These are phyloP conservation scores for Oryza glaberrima DNA, from an alignment of 176 grass and related monocot genomes.

Conservation along the genomic window DNA sequence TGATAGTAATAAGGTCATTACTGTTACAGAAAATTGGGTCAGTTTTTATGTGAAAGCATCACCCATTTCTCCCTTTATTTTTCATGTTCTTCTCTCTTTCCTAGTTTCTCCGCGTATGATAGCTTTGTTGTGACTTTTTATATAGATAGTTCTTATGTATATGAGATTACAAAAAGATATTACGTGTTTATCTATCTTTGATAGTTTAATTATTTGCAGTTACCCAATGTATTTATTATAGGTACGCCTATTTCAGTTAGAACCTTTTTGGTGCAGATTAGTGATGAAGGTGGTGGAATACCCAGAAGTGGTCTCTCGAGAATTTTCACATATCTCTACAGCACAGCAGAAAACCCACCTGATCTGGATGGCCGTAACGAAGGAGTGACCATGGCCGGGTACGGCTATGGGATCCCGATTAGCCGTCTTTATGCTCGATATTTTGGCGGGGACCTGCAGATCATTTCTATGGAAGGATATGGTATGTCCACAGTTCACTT, in stretches of 20 bases:
- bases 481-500: slow-evolving; percentile 54
- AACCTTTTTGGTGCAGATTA: slow-evolving; percentile 59
- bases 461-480: slow-evolving; percentile 99
- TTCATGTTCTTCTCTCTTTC: background rate
- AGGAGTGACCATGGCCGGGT: slow-evolving; percentile 90
- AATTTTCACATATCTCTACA: slow-evolving; percentile 98
- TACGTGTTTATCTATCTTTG: background rate
- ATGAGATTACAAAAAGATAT: background rate
- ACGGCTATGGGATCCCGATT: slow-evolving; percentile 89
- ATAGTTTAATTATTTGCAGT: background rate
- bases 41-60: background rate
- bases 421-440: slow-evolving; percentile 94
- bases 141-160: background rate
- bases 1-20: background rate
- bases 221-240: background rate
- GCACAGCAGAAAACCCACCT: slow-evolving; percentile 82
- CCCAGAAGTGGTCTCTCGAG: slow-evolving; percentile 88
- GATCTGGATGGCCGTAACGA: slow-evolving; percentile 66
- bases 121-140: background rate
- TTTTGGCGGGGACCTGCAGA: slow-evolving; percentile 95
- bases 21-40: background rate
- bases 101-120: background rate
- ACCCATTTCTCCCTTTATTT: background rate
- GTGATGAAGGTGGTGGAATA: slow-evolving; percentile 98
- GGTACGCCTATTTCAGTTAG: background rate